These are phyloP conservation scores for Chlamydomonas applanata DNA, from an alignment of 139 green algal genomes.

Conservation along the genomic window DNA sequence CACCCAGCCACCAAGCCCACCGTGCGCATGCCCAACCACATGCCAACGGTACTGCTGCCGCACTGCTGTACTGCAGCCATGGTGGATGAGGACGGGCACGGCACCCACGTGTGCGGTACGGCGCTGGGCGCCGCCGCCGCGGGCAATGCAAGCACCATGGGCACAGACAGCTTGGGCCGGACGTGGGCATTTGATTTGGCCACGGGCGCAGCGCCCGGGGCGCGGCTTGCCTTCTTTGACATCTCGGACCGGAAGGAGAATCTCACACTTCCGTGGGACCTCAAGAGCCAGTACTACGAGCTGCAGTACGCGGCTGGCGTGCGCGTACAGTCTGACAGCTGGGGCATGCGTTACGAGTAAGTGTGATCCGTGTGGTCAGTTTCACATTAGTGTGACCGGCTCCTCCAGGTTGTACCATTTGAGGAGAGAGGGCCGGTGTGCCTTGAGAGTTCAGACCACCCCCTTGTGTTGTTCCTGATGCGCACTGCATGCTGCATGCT, in stretches of 20 bases:
- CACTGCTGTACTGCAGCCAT: not conserved
- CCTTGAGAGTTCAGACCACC: too few relatives aligned
- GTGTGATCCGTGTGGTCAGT: not conserved
- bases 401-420: too few relatives aligned
- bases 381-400: not conserved
- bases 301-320: constrained; percentile 61
- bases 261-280: constrained; percentile 34
- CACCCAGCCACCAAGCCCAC: too few relatives aligned
- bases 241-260: not conserved
- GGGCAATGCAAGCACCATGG: not conserved
- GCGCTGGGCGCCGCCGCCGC: constrained; percentile 43
- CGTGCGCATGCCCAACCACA: too few relatives aligned
- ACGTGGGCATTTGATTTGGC: not conserved
- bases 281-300: constrained; percentile 61
- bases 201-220: constrained; percentile 72
- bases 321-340: constrained; percentile 43
- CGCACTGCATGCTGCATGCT: too few relatives aligned
- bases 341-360: constrained; percentile 14
- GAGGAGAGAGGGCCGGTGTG: too few relatives aligned
- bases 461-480: too few relatives aligned
- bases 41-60: too few relatives aligned
- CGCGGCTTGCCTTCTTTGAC: constrained; percentile 79
- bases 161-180: too few relatives aligned
- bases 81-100: constrained; percentile 76
- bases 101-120: constrained; percentile 81